phyloP scores from a whole-genome alignment of 352 stramenopile species.

The Globisporangium viniferum region DNA sequence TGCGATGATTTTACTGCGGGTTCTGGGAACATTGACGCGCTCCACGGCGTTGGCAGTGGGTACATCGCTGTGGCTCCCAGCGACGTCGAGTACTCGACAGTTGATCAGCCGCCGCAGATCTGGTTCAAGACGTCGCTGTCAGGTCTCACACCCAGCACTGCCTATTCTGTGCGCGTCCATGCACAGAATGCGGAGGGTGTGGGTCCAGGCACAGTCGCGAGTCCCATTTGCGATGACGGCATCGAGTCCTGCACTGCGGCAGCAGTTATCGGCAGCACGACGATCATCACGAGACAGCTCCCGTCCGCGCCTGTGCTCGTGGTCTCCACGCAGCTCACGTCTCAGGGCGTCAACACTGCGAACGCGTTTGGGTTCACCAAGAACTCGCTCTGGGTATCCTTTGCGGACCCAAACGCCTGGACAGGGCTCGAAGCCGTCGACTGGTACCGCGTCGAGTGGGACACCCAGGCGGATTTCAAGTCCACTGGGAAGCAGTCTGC shows the following conservation, averaged over 20 bases:
- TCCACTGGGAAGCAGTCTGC: conserved; percentile 32
- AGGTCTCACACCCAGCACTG: conserved; percentile 37
- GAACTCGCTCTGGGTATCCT: conserved; percentile 51
- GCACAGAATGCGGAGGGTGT: conserved; percentile 85
- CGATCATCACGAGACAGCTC: conserved; percentile 61
- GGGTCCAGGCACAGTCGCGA: conserved; percentile 49
- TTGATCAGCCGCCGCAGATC: conserved; percentile 3
- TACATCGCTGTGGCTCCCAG: conserved; percentile 31
- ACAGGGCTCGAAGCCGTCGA: conserved; percentile 76
- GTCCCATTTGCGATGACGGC: conserved; percentile 83
- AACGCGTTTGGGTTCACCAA: conserved; percentile 72
- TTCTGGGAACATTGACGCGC: conserved; percentile 31
- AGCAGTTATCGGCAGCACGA: neutral
- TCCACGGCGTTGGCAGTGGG: conserved; percentile 48
- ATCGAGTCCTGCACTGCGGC: conserved; percentile 75
- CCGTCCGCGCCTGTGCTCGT: conserved; percentile 39
- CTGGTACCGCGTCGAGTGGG: conserved; percentile 91
- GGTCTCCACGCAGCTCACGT: conserved; percentile 47
- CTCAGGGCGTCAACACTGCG: conserved; percentile 20
- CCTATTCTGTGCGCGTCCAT: conserved; percentile 82
- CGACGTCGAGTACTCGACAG: conserved; percentile 9
- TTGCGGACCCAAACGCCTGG: conserved; percentile 68
- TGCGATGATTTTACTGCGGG: conserved; percentile 55
- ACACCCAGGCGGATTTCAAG: conserved; percentile 58
- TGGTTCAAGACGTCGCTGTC: conserved; percentile 29